phyloP scores from a whole-genome alignment of 257 asterid genomes.

The Capsicum pubescens region DNA sequence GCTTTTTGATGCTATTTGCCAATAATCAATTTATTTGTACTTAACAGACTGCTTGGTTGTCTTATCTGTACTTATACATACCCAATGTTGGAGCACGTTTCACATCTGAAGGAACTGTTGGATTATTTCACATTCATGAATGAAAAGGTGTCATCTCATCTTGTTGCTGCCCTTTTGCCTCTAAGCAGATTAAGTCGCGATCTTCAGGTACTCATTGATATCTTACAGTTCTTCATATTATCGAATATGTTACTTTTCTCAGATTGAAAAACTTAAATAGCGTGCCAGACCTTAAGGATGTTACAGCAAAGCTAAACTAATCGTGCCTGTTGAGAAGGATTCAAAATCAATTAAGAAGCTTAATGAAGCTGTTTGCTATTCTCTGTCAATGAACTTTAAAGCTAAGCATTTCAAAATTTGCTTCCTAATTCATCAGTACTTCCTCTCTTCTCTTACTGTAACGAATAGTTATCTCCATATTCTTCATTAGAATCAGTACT shows the following conservation, averaged over 20 bases:
- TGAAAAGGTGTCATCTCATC: conserved; percentile 61
- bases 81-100: conserved; percentile 67
- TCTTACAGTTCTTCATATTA: conserved; percentile 24
- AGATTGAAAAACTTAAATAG: conserved; percentile 9
- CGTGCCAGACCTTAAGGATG: background rate
- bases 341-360: background rate
- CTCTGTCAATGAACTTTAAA: background rate
- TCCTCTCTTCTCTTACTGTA: background rate
- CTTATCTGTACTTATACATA: conserved; percentile 65
- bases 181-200: conserved; percentile 65
- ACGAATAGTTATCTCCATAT: background rate
- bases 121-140: conserved; percentile 81
- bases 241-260: conserved; percentile 26
- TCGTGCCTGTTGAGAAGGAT: conserved; percentile 22
- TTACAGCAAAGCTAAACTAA: background rate
- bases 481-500: background rate
- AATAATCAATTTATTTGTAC: conserved; percentile 30
- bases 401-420: background rate
- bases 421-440: background rate
- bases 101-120: conserved; percentile 83
- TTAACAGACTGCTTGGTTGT: conserved; percentile 66
- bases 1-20: conserved; percentile 30
- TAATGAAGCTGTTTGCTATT: background rate
- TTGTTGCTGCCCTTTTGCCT: conserved; percentile 68
- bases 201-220: conserved; percentile 61